Evolutionary conservation across 371 early-diverging fungal species (phyloP), one percentile per base, ranked within the genome.

Genomic region (Smittium culicis): DNA sequence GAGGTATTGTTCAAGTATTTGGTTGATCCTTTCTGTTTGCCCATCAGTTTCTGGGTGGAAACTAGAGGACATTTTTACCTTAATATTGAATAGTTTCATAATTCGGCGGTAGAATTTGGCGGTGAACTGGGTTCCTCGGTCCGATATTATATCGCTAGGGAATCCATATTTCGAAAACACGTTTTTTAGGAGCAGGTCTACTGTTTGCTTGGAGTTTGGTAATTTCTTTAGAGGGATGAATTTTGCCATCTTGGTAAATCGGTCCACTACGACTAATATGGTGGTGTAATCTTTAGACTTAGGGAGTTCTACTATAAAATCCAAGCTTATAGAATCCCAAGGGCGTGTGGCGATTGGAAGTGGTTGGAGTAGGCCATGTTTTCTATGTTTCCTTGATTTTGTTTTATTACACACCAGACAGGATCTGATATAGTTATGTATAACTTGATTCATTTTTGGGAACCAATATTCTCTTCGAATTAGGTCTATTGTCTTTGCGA

Each of bases 271-370:
- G 2, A 81, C 80, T 5, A 75, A 69, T 28, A 83, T 80, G 5
- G 70, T 32, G 66, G 76, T 73, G 61, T 58, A 75, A 0, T 68
- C 72, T 0, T 35, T 14, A 1, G 79, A 75, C 17, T 65, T 60
- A 0, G 80, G 83, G n/a, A 83, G 71, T 8, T 72, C 74, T 0
- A 70, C 71, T 17, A 83, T 78, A 32, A 84, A 83, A 61, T 83
- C 82, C 35, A 82, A 69, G 16, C 70, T 63, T 0, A 74, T n/a
- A n/a, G n/a, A n/a, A n/a, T n/a, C n/a, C n/a, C n/a, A n/a, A n/a
- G n/a, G n/a, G n/a, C n/a, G n/a, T n/a, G n/a, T n/a, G n/a, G n/a
- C n/a, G n/a, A n/a, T n/a, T n/a, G n/a, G n/a, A n/a, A n/a, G n/a
- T n/a, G n/a, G n/a, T n/a, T n/a, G n/a, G n/a, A n/a, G n/a, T n/a